phyloP scores from a whole-genome alignment of 345 rosid species.

The Syzygium aromaticum region DNA sequence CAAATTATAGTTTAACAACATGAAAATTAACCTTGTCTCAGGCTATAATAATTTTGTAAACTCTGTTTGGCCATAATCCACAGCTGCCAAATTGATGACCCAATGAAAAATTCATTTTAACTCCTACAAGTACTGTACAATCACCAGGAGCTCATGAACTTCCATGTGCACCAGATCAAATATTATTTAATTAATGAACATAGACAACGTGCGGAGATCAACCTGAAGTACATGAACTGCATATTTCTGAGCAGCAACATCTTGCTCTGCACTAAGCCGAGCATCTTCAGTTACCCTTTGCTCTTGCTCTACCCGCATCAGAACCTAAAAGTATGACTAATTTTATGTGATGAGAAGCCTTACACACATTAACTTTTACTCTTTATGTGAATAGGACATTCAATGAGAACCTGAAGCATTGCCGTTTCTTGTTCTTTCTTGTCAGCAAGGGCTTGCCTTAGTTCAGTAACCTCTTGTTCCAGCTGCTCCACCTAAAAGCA shows the following conservation, averaged over 20 bases:
- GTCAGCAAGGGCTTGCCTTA: conserved; percentile 53
- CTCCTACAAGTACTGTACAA: background rate
- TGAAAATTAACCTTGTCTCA: background rate
- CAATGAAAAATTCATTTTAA: background rate
- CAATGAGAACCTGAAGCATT: conserved; percentile 53
- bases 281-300: conserved; percentile 92
- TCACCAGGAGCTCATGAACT: background rate
- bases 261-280: conserved; percentile 65
- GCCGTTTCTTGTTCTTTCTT: conserved; percentile 89
- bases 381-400: background rate
- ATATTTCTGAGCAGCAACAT: conserved; percentile 60
- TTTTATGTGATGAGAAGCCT: background rate
- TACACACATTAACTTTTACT: background rate
- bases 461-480: conserved; percentile 55
- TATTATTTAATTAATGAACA: background rate
- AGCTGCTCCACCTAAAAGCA: conserved; percentile 54
- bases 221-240: conserved; percentile 71
- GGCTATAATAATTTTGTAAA: background rate
- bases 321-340: conserved; percentile 33
- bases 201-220: background rate
- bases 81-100: background rate
- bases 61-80: background rate
- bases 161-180: background rate
- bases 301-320: conserved; percentile 83
- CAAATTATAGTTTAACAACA: background rate